phyloP scores from a whole-genome alignment of 2,329 filamentous ascomycete genomes.

The Pseudogymnoascus sp. region DNA sequence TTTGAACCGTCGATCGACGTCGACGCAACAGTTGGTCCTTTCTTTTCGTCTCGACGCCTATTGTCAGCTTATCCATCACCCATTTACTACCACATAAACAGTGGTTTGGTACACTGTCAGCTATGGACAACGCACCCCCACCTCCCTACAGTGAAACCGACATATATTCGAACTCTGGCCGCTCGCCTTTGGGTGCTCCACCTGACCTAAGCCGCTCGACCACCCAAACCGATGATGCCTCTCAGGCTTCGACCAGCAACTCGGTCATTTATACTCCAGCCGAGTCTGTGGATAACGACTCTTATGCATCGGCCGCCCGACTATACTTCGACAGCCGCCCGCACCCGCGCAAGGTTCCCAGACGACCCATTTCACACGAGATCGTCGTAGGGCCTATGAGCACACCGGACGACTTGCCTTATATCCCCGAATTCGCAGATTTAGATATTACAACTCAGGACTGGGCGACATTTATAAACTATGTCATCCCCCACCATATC shows the following conservation, averaged over 20 bases:
- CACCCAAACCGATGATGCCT: constrained; percentile 31
- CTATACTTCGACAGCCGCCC: constrained; percentile 38
- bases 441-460: constrained; percentile 44
- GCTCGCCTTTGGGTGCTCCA: constrained; percentile 21
- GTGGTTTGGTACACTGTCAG: background rate
- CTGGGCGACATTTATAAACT: constrained; percentile 54
- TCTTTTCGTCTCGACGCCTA: background rate
- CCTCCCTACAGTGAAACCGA: constrained; percentile 54
- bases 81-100: background rate
- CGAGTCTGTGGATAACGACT: background rate
- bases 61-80: background rate
- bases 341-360: constrained; percentile 16
- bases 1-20: background rate
- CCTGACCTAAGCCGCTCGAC: constrained; percentile 17
- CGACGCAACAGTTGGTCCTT: background rate
- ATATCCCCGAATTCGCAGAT: constrained; percentile 15
- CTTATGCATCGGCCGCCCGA: constrained; percentile 29
- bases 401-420: constrained; percentile 40
- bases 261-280: constrained; percentile 23
- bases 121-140: constrained; percentile 37
- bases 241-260: constrained; percentile 24
- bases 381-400: constrained; percentile 32
- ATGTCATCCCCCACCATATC: constrained; percentile 44
- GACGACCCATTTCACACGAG: constrained; percentile 26
- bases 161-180: constrained; percentile 41